Conservation (phyloP, 1,284 basidiomycete genomes). For the Veloporphyrellus conicus region DNA sequence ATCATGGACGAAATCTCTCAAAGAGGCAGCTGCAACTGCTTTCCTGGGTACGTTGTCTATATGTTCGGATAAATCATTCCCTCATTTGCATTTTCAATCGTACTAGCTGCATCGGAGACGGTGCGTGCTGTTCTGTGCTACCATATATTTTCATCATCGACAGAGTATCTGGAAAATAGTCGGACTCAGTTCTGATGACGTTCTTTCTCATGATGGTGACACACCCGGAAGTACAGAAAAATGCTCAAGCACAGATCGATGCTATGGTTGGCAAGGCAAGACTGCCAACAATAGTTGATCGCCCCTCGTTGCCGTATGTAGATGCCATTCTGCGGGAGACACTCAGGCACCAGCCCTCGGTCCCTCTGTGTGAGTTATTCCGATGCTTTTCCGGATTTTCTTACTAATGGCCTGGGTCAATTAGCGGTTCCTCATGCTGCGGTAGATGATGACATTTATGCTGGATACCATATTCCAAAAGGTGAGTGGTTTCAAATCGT, state of each 20-base stretch:
- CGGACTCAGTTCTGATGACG: background rate
- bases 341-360: background rate
- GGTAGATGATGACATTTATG: constrained; percentile 14
- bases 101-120: background rate
- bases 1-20: background rate
- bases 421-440: constrained; percentile 13
- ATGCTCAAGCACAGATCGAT: background rate
- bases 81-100: background rate
- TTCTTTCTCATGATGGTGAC: background rate
- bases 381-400: no score
- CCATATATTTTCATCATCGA: background rate
- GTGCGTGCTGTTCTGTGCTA: background rate
- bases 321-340: background rate
- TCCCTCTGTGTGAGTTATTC: background rate
- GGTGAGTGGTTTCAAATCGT: background rate
- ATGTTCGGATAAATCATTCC: background rate
- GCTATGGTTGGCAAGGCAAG: background rate
- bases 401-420: no score
- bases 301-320: background rate
- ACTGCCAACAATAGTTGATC: background rate
- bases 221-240: background rate
- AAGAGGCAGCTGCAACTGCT: background rate
- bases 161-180: background rate
- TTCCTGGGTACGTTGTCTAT: background rate
- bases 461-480: constrained; percentile 13